Base-by-base conservation (phyloP, 225 moss, liverwort and hornwort species). In the Pseudoscleropodium purum region DNA sequence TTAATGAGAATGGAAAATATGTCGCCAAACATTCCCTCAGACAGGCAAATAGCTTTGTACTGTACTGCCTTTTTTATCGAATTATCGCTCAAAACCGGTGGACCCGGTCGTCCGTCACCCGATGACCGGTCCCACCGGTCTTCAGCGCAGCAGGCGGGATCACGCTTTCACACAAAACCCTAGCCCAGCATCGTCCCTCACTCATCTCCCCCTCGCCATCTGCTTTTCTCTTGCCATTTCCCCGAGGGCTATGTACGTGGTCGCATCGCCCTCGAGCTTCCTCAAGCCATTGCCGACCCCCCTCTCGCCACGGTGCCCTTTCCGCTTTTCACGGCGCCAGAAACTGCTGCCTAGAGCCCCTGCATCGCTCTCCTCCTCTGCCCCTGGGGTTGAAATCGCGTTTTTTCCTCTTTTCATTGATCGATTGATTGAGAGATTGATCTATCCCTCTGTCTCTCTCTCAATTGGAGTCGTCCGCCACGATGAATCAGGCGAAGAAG, bases 401-500 rank as follows among this genome's bases (percentile, higher is more conserved):
- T n/a, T 37, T 30, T 18, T 18, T 34, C 10, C 37, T 13, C 51
- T 52, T 33, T 23, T 30, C 62, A 16, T 33, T 65, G 52, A 75
- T 56, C 34, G 60, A 61, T 34, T 51, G 56, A 67, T 87, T 47
- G 47, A 34, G 9, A 25, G 56, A 54, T 52, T 33, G 41, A 41
- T 31, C 61, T 60, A 20, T 61, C 12, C 81, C 43, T 41, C 31
- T 43, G 9, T 84, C 66, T 43, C 56, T 69, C 41, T 70, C 37
- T 72, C 86, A 68, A 81, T 85, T 89, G 79, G 75, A 52, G 54
- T 31, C 65, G 83, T 85, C 85, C 25, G 91, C 59, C 91, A 93
- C 83, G 89, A 94, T 94, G 94, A 94, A 92, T 93, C 94, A 89
- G 90, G 85, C 94, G 57, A 94, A 94, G 94, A 94, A 94, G 92